phyloP scores from a whole-genome alignment of 331 rosid species.

The Dryas integrifolia region DNA sequence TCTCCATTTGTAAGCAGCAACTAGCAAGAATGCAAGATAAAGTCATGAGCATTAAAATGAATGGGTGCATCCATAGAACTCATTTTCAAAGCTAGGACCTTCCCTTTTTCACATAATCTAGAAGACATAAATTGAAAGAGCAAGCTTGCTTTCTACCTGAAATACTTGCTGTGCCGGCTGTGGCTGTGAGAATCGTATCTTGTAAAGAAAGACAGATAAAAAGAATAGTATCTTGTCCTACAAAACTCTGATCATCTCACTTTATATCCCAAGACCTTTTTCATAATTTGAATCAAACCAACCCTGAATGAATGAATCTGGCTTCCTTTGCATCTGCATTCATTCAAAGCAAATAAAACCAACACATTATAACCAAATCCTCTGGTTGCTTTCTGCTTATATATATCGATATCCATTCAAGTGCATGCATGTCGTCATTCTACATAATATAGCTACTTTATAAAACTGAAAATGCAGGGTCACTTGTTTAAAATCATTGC shows the following conservation, averaged over 20 bases:
- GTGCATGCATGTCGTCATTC: not conserved
- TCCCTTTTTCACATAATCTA: not conserved
- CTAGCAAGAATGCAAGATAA: not conserved
- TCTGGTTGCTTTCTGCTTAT: not conserved
- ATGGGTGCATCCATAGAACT: not conserved
- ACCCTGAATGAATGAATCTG: not conserved
- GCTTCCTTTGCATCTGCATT: slow-evolving; percentile 11
- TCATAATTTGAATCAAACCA: not conserved
- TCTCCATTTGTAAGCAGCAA: no score
- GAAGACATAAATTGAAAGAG: not conserved
- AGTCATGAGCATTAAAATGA: not conserved
- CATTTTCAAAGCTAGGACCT: not conserved
- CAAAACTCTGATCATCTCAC: not conserved
- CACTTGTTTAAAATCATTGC: no score
- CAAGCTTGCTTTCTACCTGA: not conserved
- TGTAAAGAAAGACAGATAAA: not conserved
- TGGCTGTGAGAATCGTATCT: not conserved
- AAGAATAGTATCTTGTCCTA: not conserved
- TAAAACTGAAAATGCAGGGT: no score
- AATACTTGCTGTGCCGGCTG: not conserved
- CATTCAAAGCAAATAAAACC: not conserved
- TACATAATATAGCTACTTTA: no score
- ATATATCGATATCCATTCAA: not conserved
- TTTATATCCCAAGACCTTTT: not conserved
- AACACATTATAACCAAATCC: not conserved